phyloP scores from a whole-genome alignment of 345 rosid species.

The Laguncularia racemosa region DNA sequence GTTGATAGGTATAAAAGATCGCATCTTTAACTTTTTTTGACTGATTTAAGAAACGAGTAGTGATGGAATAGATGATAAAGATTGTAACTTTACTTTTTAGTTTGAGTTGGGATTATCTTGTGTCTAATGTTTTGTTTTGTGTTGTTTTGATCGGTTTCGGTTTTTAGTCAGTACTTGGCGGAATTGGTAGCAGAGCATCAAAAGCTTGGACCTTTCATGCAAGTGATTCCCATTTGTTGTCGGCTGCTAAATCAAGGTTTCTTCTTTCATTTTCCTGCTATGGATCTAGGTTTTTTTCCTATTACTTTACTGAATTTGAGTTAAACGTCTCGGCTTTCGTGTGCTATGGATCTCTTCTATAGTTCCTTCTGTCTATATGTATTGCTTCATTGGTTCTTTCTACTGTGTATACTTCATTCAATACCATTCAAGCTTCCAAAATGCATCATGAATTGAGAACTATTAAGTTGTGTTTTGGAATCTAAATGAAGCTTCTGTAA shows the following conservation, averaged over 20 bases:
- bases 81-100: neutral
- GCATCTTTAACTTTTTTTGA: neutral
- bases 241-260: conserved; percentile 92
- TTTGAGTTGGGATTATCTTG: neutral
- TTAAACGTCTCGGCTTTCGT: too few species aligned
- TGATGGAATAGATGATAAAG: neutral
- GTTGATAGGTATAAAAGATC: conserved; percentile 54
- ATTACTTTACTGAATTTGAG: too few species aligned
- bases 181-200: conserved; percentile 95
- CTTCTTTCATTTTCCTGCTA: conserved; percentile 13
- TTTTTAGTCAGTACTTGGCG: conserved; percentile 70
- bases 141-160: conserved; percentile 7
- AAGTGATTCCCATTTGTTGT: conserved; percentile 87
- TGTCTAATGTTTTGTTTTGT: conserved; percentile 12
- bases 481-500: too few species aligned
- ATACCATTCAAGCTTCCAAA: too few species aligned
- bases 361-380: too few species aligned
- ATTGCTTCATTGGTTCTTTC: too few species aligned
- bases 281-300: conserved; percentile 53
- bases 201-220: conserved; percentile 95
- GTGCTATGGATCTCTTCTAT: too few species aligned
- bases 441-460: too few species aligned
- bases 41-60: neutral
- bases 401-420: too few species aligned
- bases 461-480: too few species aligned